Conservation (phyloP, 129 eudicot genomes). For the Cynara cardunculus region DNA sequence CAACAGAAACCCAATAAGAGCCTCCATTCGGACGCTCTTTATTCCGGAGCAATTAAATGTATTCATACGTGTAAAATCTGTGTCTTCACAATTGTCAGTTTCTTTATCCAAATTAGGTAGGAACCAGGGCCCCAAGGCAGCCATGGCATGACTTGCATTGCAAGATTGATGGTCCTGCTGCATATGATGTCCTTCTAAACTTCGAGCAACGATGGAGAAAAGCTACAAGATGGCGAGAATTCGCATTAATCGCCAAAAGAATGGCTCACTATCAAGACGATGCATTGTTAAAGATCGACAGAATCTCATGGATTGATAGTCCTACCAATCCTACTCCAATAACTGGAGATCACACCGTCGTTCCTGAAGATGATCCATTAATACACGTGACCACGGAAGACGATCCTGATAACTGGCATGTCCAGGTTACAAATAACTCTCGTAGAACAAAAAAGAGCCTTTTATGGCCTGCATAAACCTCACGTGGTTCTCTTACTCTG, state of each 20-base stretch:
- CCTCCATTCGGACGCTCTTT: too few relatives aligned
- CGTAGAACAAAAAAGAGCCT: not conserved
- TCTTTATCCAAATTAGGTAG: constrained; percentile 30
- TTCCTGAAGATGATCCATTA: constrained; percentile 67
- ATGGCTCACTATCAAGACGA: constrained; percentile 74
- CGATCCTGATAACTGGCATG: constrained; percentile 88
- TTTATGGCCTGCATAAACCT: not conserved
- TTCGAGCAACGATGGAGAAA: constrained; percentile 90
- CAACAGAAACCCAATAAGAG: too few relatives aligned
- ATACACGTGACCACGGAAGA: constrained; percentile 59
- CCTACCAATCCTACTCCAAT: constrained; percentile 37
- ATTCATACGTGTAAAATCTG: not conserved
- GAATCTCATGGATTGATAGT: constrained; percentile 91
- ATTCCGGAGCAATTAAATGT: too few relatives aligned
- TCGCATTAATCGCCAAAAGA: constrained; percentile 47
- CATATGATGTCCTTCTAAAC: constrained; percentile 87
- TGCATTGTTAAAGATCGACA: constrained; percentile 72
- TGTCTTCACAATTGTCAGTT: not conserved
- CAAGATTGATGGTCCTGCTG: constrained; percentile 94
- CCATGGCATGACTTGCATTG: constrained; percentile 99
- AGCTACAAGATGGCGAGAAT: constrained; percentile 82
- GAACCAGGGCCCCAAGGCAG: constrained; percentile 86
- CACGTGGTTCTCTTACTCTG: constrained; percentile 6
- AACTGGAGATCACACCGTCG: constrained; percentile 36
- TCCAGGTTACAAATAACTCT: constrained; percentile 50